Evolutionary conservation across 176 grass and related monocot species (phyloP).

Genomic region (Triticum turgidum): DNA sequence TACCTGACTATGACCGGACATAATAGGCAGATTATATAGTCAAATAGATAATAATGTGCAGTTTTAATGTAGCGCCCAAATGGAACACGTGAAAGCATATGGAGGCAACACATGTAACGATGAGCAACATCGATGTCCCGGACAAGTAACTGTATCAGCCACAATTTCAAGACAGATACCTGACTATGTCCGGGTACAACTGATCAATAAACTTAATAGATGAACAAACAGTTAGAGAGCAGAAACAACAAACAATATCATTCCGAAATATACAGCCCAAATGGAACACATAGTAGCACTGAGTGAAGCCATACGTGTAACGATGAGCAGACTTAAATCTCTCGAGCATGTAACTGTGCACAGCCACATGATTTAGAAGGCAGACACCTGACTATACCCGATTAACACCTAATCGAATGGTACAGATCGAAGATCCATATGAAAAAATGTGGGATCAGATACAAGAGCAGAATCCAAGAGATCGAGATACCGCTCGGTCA

Average conservation of each 20-base stretch:
- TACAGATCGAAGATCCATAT: neutral
- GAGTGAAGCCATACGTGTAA: constrained; percentile 43
- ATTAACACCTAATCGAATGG: neutral
- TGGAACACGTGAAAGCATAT: constrained; percentile 49
- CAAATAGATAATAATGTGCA: too few relatives aligned
- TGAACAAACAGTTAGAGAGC: neutral
- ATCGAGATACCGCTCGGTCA: constrained; percentile 40
- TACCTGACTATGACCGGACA: constrained; percentile 40
- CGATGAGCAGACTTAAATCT: constrained; percentile 42
- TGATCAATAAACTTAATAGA: neutral
- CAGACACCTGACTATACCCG: constrained; percentile 69
- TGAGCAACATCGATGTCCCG: constrained; percentile 34
- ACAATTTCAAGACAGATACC: constrained; percentile 44
- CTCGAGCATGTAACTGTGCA: constrained; percentile 56
- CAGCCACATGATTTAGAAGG: constrained; percentile 28
- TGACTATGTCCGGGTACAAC: constrained; percentile 24
- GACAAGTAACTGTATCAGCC: constrained; percentile 54
- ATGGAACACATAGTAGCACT: constrained; percentile 58
- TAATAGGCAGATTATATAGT: neutral
- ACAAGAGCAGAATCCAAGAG: constrained; percentile 43
- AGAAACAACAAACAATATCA: neutral
- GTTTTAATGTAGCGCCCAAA: constrained; percentile 21
- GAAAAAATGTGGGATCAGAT: constrained; percentile 42
- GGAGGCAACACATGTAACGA: constrained; percentile 34
- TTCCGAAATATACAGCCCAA: constrained; percentile 38